phyloP scores from a whole-genome alignment of 345 rosid genomes.

The Hibiscus mutabilis region DNA sequence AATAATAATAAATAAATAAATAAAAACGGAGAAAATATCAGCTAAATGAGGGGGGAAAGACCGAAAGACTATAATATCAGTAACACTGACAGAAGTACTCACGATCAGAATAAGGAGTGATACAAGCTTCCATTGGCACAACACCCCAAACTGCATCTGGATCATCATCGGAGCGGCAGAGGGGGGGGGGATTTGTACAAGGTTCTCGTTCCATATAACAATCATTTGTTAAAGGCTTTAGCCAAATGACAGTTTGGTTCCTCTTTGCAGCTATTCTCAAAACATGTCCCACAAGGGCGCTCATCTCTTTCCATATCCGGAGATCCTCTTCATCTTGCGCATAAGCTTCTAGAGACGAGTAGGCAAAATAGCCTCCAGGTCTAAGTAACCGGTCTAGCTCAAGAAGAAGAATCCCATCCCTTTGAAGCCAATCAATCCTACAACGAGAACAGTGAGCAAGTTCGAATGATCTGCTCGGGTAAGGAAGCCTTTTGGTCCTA shows the following conservation, averaged over 20 bases:
- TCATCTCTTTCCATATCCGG: constrained; percentile 92
- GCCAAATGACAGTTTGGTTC: constrained; percentile 98
- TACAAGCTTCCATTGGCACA: constrained; percentile 92
- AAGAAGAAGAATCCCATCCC: constrained; percentile 95
- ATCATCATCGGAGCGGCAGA: constrained; percentile 79
- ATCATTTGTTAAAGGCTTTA: constrained; percentile 83
- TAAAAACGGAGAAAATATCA: neutral
- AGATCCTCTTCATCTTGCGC: constrained; percentile 96
- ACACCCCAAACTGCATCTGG: constrained; percentile 87
- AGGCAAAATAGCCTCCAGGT: constrained; percentile 98
- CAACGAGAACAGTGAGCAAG: constrained; percentile 97
- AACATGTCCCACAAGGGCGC: constrained; percentile 88
- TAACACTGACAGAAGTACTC: constrained; percentile 24
- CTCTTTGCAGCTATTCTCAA: constrained; percentile 80
- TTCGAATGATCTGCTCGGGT: constrained; percentile 98
- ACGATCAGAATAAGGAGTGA: constrained; percentile 83
- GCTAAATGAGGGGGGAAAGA: neutral
- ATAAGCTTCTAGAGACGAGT: constrained; percentile 97
- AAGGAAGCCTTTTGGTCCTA: constrained; percentile 96
- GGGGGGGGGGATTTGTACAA: constrained; percentile 84
- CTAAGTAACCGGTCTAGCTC: constrained; percentile 95
- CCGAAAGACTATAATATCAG: neutral
- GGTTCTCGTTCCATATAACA: constrained; percentile 75
- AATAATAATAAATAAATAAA: too few relatives aligned
- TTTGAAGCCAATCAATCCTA: constrained; percentile 98